Evolutionary conservation across 2,329 filamentous ascomycete genomes (phyloP).

Genomic region (Colletotrichum sp.): DNA sequence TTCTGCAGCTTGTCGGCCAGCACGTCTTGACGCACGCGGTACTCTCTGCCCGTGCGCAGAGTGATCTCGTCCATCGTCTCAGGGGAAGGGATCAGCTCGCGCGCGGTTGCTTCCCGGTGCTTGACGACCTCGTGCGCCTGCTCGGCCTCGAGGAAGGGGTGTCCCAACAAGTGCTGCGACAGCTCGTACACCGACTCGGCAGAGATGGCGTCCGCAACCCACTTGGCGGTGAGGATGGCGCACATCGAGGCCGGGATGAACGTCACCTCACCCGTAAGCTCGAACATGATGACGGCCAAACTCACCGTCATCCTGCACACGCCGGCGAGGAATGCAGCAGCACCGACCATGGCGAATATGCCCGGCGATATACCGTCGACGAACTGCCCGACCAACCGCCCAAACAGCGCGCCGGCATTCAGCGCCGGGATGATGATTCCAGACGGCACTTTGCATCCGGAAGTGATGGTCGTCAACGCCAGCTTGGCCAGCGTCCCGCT

Average conservation of each 20-base stretch:
- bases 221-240: conserved; percentile 64
- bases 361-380: conserved; percentile 53
- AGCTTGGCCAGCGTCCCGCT: conserved; percentile 61
- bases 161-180: conserved; percentile 62
- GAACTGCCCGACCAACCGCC: conserved; percentile 52
- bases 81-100: conserved; percentile 54
- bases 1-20: conserved; percentile 50
- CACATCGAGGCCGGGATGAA: conserved; percentile 65
- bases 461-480: conserved; percentile 61
- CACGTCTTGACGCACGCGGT: conserved; percentile 39
- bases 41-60: conserved; percentile 46
- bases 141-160: conserved; percentile 63
- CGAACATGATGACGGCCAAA: conserved; percentile 66
- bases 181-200: conserved; percentile 62
- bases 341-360: conserved; percentile 66
- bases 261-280: conserved; percentile 62
- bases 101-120: conserved; percentile 33
- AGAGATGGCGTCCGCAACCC: conserved; percentile 60
- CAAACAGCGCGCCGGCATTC: conserved; percentile 62
- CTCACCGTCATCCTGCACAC: conserved; percentile 64
- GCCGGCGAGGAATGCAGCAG: conserved; percentile 63
- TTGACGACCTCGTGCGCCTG: conserved; percentile 33
- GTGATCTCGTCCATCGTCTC: conserved; percentile 63
- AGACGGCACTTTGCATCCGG: conserved; percentile 64
- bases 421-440: conserved; percentile 67